Evolutionary conservation across 2,329 filamentous ascomycete genomes (phyloP), one percentile per base, ranked within the genome.

Genomic region (Aspergillus felis): DNA sequence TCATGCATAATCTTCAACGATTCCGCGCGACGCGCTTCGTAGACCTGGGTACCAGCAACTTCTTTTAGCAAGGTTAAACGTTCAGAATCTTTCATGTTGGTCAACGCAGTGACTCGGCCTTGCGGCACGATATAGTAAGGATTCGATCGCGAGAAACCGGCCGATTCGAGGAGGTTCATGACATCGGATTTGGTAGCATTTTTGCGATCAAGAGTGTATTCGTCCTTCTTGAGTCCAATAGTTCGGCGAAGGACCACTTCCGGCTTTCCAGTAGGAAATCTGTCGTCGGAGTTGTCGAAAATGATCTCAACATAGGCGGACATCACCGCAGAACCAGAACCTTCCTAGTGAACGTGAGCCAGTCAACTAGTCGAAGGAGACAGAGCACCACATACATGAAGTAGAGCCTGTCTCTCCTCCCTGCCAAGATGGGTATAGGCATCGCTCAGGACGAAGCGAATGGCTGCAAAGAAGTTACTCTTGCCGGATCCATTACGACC

Each of bases 71-170:
- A 80, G 64, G 89, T 92, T 61, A 99, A 78, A 53, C 94, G 86
- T 73, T 97, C 92, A 1, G 87, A 87, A 73, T 99, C 94, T 75
- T 97, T 97, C 94, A 99, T 99, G 73, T 97, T 99, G 48, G 94
- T 99, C 70, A 99, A 81, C 25, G 91, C 88, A 0, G 94, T 97
- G 59, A 99, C 92, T 70, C 94, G 91, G 54, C 94, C 94, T 74
- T 99, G 94, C 0, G 95, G 94, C 1, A 99, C 95, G 67, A 99
- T 99, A 74, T 99, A 99, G 81, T 97, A 99, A 27, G 94, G 94
- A 73, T 99, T 99, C 57, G 92, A 96, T 64, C 92, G 87, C 60
- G 93, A 97, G 76, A 99, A 97, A 22, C 94, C 94, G 14, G 94
- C 94, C 7, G 92, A 95, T 74, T 99, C 94, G 46, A 99, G 84